Conservation (phyloP, 495 filamentous ascomycete species). For the Bombardia bombarda region DNA sequence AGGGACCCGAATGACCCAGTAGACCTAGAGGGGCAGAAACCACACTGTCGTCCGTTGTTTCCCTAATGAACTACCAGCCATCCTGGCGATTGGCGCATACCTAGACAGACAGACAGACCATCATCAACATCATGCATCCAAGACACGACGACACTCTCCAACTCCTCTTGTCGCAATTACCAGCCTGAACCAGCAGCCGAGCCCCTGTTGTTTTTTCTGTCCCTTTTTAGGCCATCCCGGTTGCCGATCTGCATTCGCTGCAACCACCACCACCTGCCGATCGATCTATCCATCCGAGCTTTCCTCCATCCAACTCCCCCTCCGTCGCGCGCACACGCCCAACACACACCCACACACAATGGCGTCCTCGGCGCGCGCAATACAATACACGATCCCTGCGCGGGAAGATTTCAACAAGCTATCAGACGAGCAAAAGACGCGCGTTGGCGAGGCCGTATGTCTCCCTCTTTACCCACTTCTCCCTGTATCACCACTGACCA, state of each 20-base stretch:
- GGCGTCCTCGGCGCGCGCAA: slow-evolving; percentile 19
- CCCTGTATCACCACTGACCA: background rate
- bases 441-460: slow-evolving; percentile 24
- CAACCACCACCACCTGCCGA: background rate
- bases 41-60: too few species aligned
- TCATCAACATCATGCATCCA: background rate
- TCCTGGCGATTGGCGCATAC: too few species aligned
- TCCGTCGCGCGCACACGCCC: background rate
- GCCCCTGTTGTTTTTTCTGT: background rate
- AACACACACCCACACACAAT: slow-evolving; percentile 8
- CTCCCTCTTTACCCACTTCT: background rate
- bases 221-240: background rate
- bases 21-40: too few species aligned
- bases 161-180: background rate
- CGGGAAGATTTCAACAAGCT: slow-evolving; percentile 28
- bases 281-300: background rate
- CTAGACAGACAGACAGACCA: too few species aligned
- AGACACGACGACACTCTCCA: background rate
- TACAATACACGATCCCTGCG: slow-evolving; percentile 27
- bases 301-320: background rate
- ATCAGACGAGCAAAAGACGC: slow-evolving; percentile 27
- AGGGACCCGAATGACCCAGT: too few species aligned
- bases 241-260: background rate
- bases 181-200: too few species aligned
- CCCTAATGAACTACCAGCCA: too few species aligned